Conservation (phyloP, 2,329 filamentous ascomycete species). For the Acephala macrosclerotiorum region DNA sequence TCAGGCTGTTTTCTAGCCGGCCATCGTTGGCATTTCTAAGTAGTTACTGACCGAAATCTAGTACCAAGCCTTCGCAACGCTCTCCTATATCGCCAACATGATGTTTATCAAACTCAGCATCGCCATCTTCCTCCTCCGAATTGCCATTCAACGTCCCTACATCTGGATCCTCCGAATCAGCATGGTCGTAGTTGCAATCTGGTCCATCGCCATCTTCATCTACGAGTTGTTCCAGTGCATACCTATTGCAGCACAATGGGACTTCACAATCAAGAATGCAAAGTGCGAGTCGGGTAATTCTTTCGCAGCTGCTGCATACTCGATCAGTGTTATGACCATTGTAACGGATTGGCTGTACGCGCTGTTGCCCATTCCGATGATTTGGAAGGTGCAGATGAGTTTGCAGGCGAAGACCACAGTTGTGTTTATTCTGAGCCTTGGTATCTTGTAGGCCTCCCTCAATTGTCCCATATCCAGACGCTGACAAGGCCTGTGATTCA, state of each 20-base stretch:
- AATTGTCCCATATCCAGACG: conserved; percentile 32
- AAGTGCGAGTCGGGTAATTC: conserved; percentile 22
- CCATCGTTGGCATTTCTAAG: no score
- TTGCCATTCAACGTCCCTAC: conserved; percentile 54
- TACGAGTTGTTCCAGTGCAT: conserved; percentile 35
- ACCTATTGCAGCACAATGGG: conserved; percentile 56
- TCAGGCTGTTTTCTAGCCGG: no score
- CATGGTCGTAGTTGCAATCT: conserved; percentile 55
- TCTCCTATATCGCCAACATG: conserved; percentile 31
- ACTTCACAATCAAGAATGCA: conserved; percentile 37
- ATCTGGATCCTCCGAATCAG: conserved; percentile 56
- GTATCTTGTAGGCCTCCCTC: conserved; percentile 47
- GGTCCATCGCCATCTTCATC: conserved; percentile 57
- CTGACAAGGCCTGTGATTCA: background rate
- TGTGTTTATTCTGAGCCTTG: conserved; percentile 28
- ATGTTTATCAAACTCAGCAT: conserved; percentile 34
- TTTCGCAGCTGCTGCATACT: conserved; percentile 31
- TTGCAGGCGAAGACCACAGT: conserved; percentile 49
- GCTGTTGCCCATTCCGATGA: conserved; percentile 50
- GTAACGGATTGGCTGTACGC: conserved; percentile 57
- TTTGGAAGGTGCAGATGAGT: conserved; percentile 48
- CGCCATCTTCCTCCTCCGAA: conserved; percentile 56
- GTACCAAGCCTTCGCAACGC: conserved; percentile 53
- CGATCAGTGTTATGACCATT: conserved; percentile 54
- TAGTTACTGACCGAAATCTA: conserved; percentile 8